These are phyloP conservation scores for Nitzschia sp. DNA, from an alignment of 108 stramenopile genomes.

Conservation along the genomic window DNA sequence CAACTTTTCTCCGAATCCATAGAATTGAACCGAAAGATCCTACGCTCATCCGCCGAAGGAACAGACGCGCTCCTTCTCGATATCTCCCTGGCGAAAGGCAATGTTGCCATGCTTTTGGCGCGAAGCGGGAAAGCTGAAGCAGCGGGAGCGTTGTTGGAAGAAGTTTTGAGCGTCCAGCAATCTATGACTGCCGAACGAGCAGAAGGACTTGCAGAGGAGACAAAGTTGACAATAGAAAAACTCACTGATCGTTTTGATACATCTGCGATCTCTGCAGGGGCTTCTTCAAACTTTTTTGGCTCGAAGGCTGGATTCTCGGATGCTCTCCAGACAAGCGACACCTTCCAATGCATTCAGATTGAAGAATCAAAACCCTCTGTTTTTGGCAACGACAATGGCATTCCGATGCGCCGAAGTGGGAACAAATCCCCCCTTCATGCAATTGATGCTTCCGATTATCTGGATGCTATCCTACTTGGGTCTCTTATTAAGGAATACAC, in stretches of 20 bases:
- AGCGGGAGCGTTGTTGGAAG: conserved; percentile 6
- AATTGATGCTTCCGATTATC: conserved; percentile 17
- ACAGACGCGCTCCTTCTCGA: conserved; percentile 16
- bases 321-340: background rate
- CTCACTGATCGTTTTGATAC: background rate
- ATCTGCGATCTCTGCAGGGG: background rate
- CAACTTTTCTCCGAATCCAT: conserved; percentile 21
- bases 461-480: conserved; percentile 21
- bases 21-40: conserved; percentile 11
- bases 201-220: background rate
- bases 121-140: conserved; percentile 6
- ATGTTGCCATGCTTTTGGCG: conserved; percentile 22
- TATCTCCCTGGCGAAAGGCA: conserved; percentile 21
- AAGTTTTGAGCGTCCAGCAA: conserved; percentile 9
- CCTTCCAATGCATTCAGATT: background rate
- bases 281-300: conserved; percentile 5
- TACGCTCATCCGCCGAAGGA: background rate
- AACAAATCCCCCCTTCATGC: conserved; percentile 9
- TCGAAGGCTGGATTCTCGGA: background rate
- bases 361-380: conserved; percentile 9
- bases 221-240: background rate
- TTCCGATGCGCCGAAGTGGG: conserved; percentile 30
- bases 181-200: background rate
- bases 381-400: conserved; percentile 20
- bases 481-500: conserved; percentile 7